phyloP scores from a whole-genome alignment of 1,284 basidiomycete genomes.

The Puccinia hordei region DNA sequence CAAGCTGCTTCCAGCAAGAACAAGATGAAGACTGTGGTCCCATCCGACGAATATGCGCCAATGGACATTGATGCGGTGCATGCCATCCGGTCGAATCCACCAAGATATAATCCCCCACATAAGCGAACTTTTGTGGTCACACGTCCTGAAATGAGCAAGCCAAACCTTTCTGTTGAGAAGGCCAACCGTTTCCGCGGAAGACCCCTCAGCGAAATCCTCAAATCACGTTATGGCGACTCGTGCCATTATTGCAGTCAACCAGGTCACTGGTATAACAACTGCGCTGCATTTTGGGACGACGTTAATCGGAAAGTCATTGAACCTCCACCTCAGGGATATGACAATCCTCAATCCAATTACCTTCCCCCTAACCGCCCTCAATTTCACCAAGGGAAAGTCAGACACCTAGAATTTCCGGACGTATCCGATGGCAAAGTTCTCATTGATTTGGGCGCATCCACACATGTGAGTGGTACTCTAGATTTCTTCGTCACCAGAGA shows the following conservation, averaged over 20 bases:
- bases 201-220: background rate
- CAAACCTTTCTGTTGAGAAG: background rate
- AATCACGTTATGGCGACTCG: no score
- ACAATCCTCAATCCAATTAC: background rate
- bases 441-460: background rate
- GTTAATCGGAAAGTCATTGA: background rate
- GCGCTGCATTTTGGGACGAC: background rate
- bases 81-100: background rate
- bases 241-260: background rate
- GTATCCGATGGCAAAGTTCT: background rate
- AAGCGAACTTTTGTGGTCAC: no score
- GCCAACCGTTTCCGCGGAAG: background rate
- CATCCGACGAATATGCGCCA: background rate
- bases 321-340: background rate
- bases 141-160: no score
- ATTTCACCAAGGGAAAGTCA: background rate
- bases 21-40: no score
- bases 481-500: background rate
- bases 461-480: constrained; percentile 9
- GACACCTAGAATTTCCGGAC: background rate
- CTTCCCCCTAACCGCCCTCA: background rate
- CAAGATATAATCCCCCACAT: background rate
- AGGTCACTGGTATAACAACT: constrained; percentile 27
- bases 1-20: no score
- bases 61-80: background rate